These are phyloP conservation scores for Colletotrichum cordylinicola DNA, from an alignment of 2,329 filamentous ascomycete species.

Conservation along the genomic window DNA sequence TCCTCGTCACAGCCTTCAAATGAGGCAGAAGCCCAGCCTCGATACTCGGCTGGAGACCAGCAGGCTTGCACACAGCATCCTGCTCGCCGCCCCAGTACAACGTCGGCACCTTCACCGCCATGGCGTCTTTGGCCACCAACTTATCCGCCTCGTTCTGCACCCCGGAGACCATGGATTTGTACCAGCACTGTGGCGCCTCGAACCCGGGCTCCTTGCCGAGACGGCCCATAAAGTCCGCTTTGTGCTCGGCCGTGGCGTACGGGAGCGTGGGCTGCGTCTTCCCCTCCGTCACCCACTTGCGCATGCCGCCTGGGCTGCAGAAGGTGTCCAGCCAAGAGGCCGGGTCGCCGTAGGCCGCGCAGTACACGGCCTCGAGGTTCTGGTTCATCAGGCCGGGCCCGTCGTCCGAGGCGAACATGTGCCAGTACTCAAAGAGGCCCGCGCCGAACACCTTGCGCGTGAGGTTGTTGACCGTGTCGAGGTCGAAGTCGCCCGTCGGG, in stretches of 20 bases:
- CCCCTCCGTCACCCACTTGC: slow-evolving; percentile 28
- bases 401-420: slow-evolving; percentile 47
- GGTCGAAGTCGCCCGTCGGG: slow-evolving; percentile 38
- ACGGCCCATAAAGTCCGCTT: slow-evolving; percentile 29
- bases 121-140: slow-evolving; percentile 16
- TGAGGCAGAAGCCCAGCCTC: slow-evolving; percentile 29
- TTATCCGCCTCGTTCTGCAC: slow-evolving; percentile 28
- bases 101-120: slow-evolving; percentile 28
- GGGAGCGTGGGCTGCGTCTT: slow-evolving; percentile 26
- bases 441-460: slow-evolving; percentile 40
- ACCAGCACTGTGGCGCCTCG: slow-evolving; percentile 32
- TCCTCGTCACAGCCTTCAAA: slow-evolving; percentile 25
- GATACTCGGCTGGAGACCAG: slow-evolving; percentile 22
- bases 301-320: slow-evolving; percentile 39
- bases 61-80: slow-evolving; percentile 31
- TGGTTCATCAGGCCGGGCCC: slow-evolving; percentile 39
- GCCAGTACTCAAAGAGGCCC: slow-evolving; percentile 47
- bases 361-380: slow-evolving; percentile 43
- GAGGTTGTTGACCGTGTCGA: slow-evolving; percentile 36
- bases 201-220: slow-evolving; percentile 30
- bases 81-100: slow-evolving; percentile 30
- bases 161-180: slow-evolving; percentile 24
- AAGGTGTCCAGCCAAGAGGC: slow-evolving; percentile 38
- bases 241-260: slow-evolving; percentile 30
- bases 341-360: slow-evolving; percentile 35